A percentile compares a stretch with the other conserved stretches of the same genome.
These are phyloP conservation scores for Tinospora cordifolia DNA, from an alignment of 164 flowering plant species.

Conservation along the genomic window DNA sequence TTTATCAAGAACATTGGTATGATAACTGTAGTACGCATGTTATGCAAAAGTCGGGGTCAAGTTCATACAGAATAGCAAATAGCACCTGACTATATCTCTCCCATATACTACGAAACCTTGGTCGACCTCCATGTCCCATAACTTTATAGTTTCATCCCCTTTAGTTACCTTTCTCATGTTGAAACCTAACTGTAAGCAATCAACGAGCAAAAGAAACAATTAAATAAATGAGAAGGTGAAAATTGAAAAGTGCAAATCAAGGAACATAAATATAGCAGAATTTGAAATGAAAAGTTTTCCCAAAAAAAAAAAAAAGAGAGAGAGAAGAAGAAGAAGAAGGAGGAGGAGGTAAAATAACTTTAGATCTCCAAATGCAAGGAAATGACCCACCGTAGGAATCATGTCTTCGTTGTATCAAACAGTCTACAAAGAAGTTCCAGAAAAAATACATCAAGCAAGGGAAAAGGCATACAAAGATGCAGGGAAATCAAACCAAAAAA, in stretches of 20 bases:
- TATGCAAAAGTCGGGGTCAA: neutral
- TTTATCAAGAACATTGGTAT: too few species aligned
- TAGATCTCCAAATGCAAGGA: neutral
- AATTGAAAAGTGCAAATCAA: neutral
- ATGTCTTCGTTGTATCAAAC: slow-evolving; percentile 98
- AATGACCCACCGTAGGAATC: slow-evolving; percentile 81
- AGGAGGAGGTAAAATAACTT: neutral
- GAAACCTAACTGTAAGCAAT: slow-evolving; percentile 64
- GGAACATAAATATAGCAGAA: neutral
- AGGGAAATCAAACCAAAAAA: neutral
- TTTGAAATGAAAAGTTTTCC: too few species aligned
- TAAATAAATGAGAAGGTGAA: neutral
- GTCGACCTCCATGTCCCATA: slow-evolving; percentile 99
- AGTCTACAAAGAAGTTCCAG: slow-evolving; percentile 39
- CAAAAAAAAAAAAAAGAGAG: too few species aligned
- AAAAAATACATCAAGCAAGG: neutral
- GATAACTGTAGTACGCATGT: neutral
- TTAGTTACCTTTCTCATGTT: slow-evolving; percentile 95
- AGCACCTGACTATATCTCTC: slow-evolving; percentile 97
- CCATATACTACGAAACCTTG: slow-evolving; percentile 98
- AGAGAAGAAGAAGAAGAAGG: too few species aligned
- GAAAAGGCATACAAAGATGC: neutral
- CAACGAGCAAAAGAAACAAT: neutral
- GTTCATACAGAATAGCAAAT: slow-evolving; percentile 77
- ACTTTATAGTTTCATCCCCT: slow-evolving; percentile 87